Conservation (phyloP, 2,329 filamentous ascomycete genomes). For the Ceratocystis eucalypticola region DNA sequence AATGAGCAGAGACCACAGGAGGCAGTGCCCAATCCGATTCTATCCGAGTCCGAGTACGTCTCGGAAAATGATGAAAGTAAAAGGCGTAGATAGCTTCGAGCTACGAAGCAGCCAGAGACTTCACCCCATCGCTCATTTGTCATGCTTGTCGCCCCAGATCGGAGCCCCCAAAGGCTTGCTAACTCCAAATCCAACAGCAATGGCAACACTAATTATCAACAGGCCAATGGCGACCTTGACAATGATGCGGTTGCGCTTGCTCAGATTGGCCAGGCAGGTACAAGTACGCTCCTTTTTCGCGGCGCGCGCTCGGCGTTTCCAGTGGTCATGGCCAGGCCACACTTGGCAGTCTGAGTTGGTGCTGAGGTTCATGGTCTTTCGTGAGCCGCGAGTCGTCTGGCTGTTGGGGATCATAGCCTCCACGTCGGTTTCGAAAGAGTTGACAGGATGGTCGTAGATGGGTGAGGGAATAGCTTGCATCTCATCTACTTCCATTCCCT, state of each 20-base stretch:
- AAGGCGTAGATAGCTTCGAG: not conserved
- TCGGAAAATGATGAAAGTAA: not conserved
- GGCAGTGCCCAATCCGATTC: too few species aligned
- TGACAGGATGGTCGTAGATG: slow-evolving; percentile 27
- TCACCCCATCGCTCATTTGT: slow-evolving; percentile 9
- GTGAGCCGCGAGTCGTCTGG: slow-evolving; percentile 25
- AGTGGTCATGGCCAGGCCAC: slow-evolving; percentile 47
- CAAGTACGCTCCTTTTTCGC: slow-evolving; percentile 41
- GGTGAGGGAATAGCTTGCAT: slow-evolving; percentile 34
- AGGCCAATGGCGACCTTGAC: slow-evolving; percentile 41
- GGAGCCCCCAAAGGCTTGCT: slow-evolving; percentile 47
- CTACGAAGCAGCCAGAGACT: not conserved
- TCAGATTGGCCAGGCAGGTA: slow-evolving; percentile 40
- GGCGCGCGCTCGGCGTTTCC: slow-evolving; percentile 45
- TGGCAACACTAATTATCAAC: slow-evolving; percentile 39
- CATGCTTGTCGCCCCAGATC: slow-evolving; percentile 37
- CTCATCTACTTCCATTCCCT: slow-evolving; percentile 27
- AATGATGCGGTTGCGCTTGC: slow-evolving; percentile 40
- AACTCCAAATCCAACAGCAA: slow-evolving; percentile 45
- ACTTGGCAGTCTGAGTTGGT: slow-evolving; percentile 40
- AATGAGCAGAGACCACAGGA: not conserved
- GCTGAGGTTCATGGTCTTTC: slow-evolving; percentile 28
- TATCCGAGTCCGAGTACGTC: not conserved
- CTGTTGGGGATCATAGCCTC: slow-evolving; percentile 36
- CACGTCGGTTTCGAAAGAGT: slow-evolving; percentile 46